phyloP scores from a whole-genome alignment of 306 rosid genomes.

The Comarum palustre region DNA sequence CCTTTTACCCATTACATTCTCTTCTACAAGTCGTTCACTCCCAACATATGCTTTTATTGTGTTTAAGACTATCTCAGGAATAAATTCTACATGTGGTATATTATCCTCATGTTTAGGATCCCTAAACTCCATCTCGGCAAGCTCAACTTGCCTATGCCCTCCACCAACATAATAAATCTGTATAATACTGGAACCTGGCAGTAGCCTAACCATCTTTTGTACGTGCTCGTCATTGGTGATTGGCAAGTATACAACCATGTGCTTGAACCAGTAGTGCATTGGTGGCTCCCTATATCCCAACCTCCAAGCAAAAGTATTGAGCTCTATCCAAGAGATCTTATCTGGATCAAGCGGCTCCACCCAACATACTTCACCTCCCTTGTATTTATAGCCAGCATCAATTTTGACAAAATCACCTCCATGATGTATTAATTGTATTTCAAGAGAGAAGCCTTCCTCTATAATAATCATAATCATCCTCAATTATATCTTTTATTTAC shows the following conservation, averaged over 20 bases:
- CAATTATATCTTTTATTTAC: too few species aligned
- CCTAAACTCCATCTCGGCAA: neutral
- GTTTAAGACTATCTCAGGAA: too few species aligned
- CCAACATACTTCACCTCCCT: neutral
- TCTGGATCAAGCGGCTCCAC: neutral
- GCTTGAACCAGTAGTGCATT: too few species aligned
- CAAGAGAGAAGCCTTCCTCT: neutral
- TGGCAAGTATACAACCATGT: too few species aligned
- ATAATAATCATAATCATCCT: too few species aligned
- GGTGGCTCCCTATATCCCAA: too few species aligned
- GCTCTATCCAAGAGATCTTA: too few species aligned
- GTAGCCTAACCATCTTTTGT: neutral
- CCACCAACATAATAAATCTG: neutral
- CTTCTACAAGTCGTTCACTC: neutral
- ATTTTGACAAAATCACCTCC: neutral
- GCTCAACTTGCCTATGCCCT: neutral
- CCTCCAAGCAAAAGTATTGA: too few species aligned
- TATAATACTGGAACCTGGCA: neutral
- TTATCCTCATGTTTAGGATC: neutral
- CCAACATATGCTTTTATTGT: neutral
- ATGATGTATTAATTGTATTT: neutral
- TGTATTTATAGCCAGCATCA: neutral
- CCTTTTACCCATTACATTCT: neutral
- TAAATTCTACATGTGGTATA: neutral
- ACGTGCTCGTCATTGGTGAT: too few species aligned